Percentiles rank a stretch among this genome's conserved stretches.
These are phyloP conservation scores for Brassica balearica DNA, from an alignment of 441 rosid species.

Conservation along the genomic window DNA sequence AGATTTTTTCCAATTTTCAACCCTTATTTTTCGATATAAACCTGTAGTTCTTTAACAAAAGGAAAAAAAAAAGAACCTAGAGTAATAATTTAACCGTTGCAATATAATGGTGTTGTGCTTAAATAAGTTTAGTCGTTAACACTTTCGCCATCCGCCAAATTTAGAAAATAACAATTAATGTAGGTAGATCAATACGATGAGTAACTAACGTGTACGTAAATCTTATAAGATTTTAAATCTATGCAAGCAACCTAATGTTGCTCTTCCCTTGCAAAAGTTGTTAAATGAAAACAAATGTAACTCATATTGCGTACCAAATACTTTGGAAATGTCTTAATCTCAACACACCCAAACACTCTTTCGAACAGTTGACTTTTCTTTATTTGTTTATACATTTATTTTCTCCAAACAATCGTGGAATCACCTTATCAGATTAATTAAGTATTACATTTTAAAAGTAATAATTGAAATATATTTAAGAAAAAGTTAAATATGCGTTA, in stretches of 20 bases:
- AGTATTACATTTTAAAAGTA: not conserved
- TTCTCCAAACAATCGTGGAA: constrained; percentile 15
- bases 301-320: constrained; percentile 20
- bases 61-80: not conserved
- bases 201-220: constrained; percentile 26
- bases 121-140: not conserved
- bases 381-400: constrained; percentile 14
- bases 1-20: not conserved
- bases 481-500: constrained; percentile 17
- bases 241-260: constrained; percentile 4
- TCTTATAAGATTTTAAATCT: not conserved
- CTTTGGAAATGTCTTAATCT: constrained; percentile 42
- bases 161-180: not conserved
- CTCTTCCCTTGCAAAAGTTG: constrained; percentile 4
- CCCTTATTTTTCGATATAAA: not conserved
- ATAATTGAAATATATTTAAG: not conserved
- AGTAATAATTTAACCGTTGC: not conserved
- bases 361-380: constrained; percentile 39
- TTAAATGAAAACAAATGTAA: constrained; percentile 20
- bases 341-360: constrained; percentile 33
- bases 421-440: constrained; percentile 20
- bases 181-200: constrained; percentile 6
- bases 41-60: not conserved
- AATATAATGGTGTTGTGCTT: not conserved
- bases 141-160: not conserved